These are phyloP conservation scores for Saccharomycopsis microspora DNA, from an alignment of 805 yeast genomes.

Conservation along the genomic window DNA sequence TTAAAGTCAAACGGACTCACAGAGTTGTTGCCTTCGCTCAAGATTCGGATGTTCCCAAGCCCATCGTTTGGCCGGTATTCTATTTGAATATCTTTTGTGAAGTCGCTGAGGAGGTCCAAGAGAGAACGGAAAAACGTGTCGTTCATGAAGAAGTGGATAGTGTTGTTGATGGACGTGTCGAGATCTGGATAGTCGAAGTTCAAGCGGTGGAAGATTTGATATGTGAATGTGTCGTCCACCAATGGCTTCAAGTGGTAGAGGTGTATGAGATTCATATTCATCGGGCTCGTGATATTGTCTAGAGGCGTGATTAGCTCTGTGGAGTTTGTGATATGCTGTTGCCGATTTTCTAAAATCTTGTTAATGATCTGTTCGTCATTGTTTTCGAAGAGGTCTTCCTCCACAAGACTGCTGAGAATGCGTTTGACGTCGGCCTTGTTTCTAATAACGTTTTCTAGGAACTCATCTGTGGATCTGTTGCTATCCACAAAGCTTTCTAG, in stretches of 20 bases:
- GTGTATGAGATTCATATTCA: slow-evolving; percentile 8
- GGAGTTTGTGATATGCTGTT: background rate
- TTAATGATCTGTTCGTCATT: background rate
- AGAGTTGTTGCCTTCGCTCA: background rate
- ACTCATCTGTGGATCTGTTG: slow-evolving; percentile 12
- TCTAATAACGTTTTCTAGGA: slow-evolving; percentile 7
- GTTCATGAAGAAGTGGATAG: background rate
- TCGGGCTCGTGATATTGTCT: background rate
- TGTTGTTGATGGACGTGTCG: slow-evolving; percentile 7
- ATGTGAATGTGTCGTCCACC: slow-evolving; percentile 78
- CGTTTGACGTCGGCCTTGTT: slow-evolving; percentile 7
- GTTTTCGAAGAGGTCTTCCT: background rate
- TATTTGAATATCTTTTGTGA: slow-evolving; percentile 1
- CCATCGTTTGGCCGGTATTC: background rate
- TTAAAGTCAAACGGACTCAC: background rate
- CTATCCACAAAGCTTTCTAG: slow-evolving; percentile 3
- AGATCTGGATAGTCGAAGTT: slow-evolving; percentile 9
- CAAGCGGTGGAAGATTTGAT: slow-evolving; percentile 10
- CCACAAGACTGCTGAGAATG: slow-evolving; percentile 5
- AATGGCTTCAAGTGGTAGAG: slow-evolving; percentile 74
- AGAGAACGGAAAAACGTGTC: background rate
- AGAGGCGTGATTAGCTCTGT: background rate
- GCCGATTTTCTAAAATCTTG: background rate
- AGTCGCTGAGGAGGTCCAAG: background rate
- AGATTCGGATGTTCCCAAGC: background rate